phyloP scores from a whole-genome alignment of 2,329 filamentous ascomycete species.

The Ciborinia camelliae region DNA sequence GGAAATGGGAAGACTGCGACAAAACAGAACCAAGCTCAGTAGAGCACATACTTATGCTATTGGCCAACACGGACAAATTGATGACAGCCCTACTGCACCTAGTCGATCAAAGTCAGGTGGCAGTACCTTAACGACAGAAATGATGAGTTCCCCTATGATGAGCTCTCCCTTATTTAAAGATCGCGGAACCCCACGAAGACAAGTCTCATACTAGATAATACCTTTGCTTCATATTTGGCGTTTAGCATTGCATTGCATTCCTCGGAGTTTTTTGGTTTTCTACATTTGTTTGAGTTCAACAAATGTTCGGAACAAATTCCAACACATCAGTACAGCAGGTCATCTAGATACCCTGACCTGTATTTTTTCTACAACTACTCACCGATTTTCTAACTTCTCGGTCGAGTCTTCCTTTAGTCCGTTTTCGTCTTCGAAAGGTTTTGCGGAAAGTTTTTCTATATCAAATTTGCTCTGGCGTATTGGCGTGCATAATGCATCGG shows the following conservation, averaged over 20 bases:
- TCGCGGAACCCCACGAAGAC: conserved; percentile 54
- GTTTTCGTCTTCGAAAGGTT: conserved; percentile 16
- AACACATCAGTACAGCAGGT: conserved; percentile 13
- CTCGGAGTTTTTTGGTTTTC: conserved; percentile 10
- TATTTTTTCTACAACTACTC: conserved; percentile 14
- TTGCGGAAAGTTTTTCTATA: conserved; percentile 24
- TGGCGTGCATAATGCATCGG: conserved; percentile 34
- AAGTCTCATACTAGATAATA: conserved; percentile 58
- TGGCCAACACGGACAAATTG: conserved; percentile 62
- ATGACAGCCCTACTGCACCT: conserved; percentile 56
- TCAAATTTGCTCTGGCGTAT: conserved; percentile 32
- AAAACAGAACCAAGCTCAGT: conserved; percentile 75
- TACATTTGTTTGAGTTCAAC: conserved; percentile 4
- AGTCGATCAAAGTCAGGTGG: conserved; percentile 31
- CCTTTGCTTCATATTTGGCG: conserved; percentile 31
- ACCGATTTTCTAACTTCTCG: conserved; percentile 8
- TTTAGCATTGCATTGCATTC: conserved; percentile 24
- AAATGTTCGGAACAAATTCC: conserved; percentile 16
- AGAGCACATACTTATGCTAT: conserved; percentile 95
- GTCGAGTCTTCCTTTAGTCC: conserved; percentile 13
- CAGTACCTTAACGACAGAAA: conserved; percentile 38
- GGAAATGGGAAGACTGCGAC: conserved; percentile 88
- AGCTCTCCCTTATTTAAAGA: conserved; percentile 47
- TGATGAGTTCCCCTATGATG: conserved; percentile 24
- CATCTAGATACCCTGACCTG: conserved; percentile 18